Conservation (phyloP, 768 basidiomycete genomes). For the Lactarius quietus region DNA sequence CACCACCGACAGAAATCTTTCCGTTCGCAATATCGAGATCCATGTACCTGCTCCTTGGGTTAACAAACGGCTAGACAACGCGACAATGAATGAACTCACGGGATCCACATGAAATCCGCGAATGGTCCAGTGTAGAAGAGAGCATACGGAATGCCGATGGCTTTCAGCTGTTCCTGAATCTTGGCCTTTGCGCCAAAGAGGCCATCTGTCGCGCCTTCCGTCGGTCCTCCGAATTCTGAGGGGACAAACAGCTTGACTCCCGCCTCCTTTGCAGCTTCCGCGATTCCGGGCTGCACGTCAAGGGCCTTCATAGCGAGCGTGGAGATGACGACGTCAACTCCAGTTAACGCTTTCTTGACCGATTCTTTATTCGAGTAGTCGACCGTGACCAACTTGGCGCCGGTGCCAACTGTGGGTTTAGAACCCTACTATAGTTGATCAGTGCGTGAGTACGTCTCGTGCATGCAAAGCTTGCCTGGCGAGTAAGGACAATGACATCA, state of each 20-base stretch:
- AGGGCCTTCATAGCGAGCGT: slow-evolving; percentile 10
- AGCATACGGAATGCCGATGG: slow-evolving; percentile 16
- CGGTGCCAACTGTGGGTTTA: neutral
- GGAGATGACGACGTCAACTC: slow-evolving; percentile 20
- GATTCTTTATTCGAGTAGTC: slow-evolving; percentile 13
- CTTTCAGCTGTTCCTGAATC: slow-evolving; percentile 6
- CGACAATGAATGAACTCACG: neutral
- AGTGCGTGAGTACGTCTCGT: neutral
- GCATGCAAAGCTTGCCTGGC: slow-evolving; percentile 3
- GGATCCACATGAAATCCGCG: slow-evolving; percentile 8
- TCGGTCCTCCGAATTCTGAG: slow-evolving; percentile 30
- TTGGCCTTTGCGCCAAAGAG: neutral
- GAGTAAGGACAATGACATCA: slow-evolving; percentile 21
- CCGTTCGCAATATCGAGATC: neutral
- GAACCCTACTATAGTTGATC: neutral
- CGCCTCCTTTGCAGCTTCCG: slow-evolving; percentile 26
- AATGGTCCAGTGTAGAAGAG: slow-evolving; percentile 23
- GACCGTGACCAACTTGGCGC: slow-evolving; percentile 11
- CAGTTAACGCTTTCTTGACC: slow-evolving; percentile 8
- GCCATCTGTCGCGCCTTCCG: slow-evolving; percentile 15
- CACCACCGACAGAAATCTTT: slow-evolving; percentile 10
- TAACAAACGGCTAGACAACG: neutral
- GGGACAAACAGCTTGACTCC: slow-evolving; percentile 34
- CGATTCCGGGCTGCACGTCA: slow-evolving; percentile 23
- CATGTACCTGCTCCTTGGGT: neutral